These are phyloP conservation scores for Xylaria sp. DNA, from an alignment of 2,329 filamentous ascomycete genomes.

Conservation along the genomic window DNA sequence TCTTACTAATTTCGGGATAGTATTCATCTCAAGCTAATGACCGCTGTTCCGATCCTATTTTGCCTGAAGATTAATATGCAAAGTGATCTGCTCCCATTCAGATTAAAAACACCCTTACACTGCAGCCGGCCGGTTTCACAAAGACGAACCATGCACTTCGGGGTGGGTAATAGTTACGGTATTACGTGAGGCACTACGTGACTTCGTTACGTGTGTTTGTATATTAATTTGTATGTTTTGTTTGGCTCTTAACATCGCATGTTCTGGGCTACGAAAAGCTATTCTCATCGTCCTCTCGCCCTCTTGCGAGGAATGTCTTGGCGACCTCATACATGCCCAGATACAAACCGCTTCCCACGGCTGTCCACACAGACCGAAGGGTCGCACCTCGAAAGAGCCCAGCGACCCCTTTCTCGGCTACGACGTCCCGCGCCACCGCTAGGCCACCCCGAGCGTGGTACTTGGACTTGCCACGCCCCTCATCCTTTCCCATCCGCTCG, in stretches of 20 bases:
- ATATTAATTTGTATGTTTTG: too few species aligned
- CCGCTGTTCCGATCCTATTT: background rate
- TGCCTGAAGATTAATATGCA: background rate
- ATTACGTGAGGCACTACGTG: background rate
- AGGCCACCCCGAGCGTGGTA: conserved; percentile 48
- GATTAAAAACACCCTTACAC: background rate
- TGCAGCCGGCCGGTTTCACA: conserved; percentile 4
- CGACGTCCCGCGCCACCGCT: conserved; percentile 68
- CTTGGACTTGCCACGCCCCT: conserved; percentile 35
- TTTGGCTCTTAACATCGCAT: too few species aligned
- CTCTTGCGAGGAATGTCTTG: conserved; percentile 63
- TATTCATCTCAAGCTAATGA: background rate
- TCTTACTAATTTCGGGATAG: background rate
- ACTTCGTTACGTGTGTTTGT: conserved; percentile 4
- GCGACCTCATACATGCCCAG: conserved; percentile 85
- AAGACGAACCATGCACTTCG: background rate
- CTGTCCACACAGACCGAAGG: conserved; percentile 79
- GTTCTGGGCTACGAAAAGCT: conserved; percentile 17
- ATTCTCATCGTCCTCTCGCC: conserved; percentile 50
- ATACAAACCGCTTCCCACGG: conserved; percentile 82
- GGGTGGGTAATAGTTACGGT: background rate
- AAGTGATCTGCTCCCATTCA: background rate
- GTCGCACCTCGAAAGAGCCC: conserved; percentile 80
- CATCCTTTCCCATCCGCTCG: conserved; percentile 35
- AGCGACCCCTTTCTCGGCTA: conserved; percentile 68